These are phyloP conservation scores for Arachnopeziza araneosa DNA, from an alignment of 2,329 filamentous ascomycete species.

Conservation along the genomic window DNA sequence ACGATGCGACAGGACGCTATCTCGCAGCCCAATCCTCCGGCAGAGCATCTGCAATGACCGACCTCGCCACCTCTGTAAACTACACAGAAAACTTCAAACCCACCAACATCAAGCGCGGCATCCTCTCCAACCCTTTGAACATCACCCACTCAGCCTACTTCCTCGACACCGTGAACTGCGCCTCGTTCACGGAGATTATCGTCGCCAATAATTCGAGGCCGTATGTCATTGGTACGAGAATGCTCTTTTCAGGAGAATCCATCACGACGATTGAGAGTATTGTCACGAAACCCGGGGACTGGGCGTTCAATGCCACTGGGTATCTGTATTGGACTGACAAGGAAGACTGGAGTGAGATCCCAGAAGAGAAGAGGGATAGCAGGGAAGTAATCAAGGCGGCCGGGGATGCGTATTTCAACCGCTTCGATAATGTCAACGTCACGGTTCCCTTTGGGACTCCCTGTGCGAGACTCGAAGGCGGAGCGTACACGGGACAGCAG, in stretches of 20 bases:
- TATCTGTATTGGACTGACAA: constrained; percentile 5
- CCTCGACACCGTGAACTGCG: constrained; percentile 11
- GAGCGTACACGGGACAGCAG: not conserved
- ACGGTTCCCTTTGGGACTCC: constrained; percentile 3
- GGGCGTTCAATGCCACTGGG: constrained; percentile 13
- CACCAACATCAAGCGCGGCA: constrained; percentile 4
- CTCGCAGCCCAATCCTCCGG: not conserved
- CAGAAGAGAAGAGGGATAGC: constrained; percentile 3
- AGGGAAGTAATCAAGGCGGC: constrained; percentile 9
- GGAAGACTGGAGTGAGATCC: constrained; percentile 12
- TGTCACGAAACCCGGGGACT: constrained; percentile 12
- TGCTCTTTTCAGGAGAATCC: constrained; percentile 5
- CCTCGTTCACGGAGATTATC: constrained; percentile 12
- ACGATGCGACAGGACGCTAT: not conserved
- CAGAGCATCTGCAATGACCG: not conserved
- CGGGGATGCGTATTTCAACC: constrained; percentile 12
- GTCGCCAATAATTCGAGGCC: constrained; percentile 4
- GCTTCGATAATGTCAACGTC: constrained; percentile 4
- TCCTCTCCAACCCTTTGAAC: constrained; percentile 4
- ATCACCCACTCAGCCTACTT: constrained; percentile 11
- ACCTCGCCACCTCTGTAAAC: not conserved
- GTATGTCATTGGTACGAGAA: constrained; percentile 14
- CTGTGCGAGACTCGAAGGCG: constrained; percentile 9
- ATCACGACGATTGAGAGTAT: constrained; percentile 7
- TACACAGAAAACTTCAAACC: constrained; percentile 12